Evolutionary conservation across 2,329 filamentous ascomycete species (phyloP), one percentile per base, ranked within the genome.

Genomic region (Pseudogymnoascus sp.): DNA sequence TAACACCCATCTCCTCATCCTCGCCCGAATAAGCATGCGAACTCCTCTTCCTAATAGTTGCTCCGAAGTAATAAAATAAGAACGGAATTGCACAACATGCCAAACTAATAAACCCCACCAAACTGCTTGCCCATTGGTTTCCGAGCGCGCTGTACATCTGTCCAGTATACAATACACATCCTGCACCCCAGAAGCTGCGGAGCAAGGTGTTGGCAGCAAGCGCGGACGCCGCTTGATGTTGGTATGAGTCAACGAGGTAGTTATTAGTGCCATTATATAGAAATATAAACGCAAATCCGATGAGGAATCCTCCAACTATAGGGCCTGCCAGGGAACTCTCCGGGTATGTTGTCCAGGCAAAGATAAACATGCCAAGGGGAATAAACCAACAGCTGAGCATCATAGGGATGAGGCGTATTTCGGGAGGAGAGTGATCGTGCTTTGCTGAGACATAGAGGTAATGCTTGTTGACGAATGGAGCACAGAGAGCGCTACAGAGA

Each of bases 271-370:
- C 94, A 69, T 95, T 92, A 75, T 95, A 95, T 37, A 89, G 84
- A 2, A 85, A 79, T 7, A 83, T 86, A 68, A 93, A 94, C 0
- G 90, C 90, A 0, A 82, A 79, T 8, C 90, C 90, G 67, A 94
- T 95, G 0, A 87, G 88, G 5, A 95, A 81, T 0, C 90, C 90
- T 1, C 90, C 90, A 0, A 89, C 76, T 57, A 95, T 87, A 1
- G 90, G 88, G 18, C 84, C 79, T n/a, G 91, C 85, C 87, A 89
- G 95, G 71, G 90, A 91, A 32, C 95, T 90, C 4, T 83, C 81
- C 0, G 91, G 91, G 0, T 91, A 83, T 63, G 87, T 91, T 0
- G 91, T 96, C 91, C 91, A 96, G 0, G 89, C 85, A 70, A 97
- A 97, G 72, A 87, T 88, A 22, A 97, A 81, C 73, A 96, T 87